These are phyloP conservation scores for Starmerella bacillaris DNA, from an alignment of 805 yeast species.

Conservation along the genomic window DNA sequence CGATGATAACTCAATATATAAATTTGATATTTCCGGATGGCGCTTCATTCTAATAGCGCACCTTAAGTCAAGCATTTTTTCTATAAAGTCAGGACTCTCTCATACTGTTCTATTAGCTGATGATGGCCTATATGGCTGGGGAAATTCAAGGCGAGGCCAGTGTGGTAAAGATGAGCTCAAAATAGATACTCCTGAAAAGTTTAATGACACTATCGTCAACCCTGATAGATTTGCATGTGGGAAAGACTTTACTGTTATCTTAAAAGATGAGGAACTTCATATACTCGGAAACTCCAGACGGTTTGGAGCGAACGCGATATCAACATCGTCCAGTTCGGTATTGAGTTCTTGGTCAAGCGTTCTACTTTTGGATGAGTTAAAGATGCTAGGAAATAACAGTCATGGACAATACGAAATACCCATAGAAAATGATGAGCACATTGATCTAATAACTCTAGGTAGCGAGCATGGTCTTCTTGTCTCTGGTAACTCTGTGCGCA, in stretches of 20 bases:
- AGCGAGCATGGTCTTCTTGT: constrained; percentile 67
- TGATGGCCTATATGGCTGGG: constrained; percentile 47
- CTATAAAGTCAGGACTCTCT: constrained; percentile 20
- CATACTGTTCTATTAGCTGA: constrained; percentile 20
- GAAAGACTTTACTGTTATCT: constrained; percentile 36
- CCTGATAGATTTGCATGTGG: constrained; percentile 28
- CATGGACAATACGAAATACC: constrained; percentile 43
- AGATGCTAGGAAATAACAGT: constrained; percentile 54
- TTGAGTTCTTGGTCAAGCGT: constrained; percentile 14
- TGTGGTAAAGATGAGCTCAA: constrained; percentile 14
- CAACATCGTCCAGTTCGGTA: neutral
- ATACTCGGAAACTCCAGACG: constrained; percentile 22
- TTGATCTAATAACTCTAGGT: constrained; percentile 33
- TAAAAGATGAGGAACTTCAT: constrained; percentile 11
- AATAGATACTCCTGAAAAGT: constrained; percentile 4
- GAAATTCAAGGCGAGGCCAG: constrained; percentile 48
- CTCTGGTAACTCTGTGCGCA: constrained; percentile 26
- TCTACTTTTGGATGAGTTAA: constrained; percentile 17
- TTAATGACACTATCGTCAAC: neutral
- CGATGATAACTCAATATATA: constrained; percentile 23
- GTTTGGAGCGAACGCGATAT: neutral
- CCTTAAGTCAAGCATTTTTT: neutral
- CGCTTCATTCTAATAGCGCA: neutral
- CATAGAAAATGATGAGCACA: neutral
- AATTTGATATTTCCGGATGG: too few species aligned